Percentiles rank a stretch among this genome's conserved stretches.
Conservation (phyloP, 2,329 filamentous ascomycete genomes). For the Colletotrichum musae region DNA sequence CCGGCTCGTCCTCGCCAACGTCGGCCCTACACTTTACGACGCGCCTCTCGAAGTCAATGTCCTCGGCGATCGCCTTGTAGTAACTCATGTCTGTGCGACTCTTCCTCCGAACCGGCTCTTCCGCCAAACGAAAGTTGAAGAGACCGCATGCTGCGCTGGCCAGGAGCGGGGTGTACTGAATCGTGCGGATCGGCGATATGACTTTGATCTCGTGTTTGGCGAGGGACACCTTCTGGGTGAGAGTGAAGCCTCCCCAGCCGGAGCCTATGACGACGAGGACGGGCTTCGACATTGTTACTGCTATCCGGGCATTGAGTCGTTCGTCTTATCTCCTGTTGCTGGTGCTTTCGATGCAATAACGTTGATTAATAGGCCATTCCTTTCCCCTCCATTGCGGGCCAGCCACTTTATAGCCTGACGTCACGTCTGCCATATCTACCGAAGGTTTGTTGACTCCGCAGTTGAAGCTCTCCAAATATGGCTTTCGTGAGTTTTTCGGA, state of each 20-base stretch:
- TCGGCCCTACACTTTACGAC: conserved; percentile 90
- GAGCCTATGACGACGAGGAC: conserved; percentile 73
- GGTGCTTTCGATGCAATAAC: not conserved
- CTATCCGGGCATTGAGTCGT: not conserved
- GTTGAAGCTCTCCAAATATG: not conserved
- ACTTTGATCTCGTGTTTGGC: conserved; percentile 99
- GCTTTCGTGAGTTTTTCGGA: conserved; percentile 13
- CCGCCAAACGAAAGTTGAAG: conserved; percentile 99
- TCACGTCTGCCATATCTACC: conserved; percentile 1
- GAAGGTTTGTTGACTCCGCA: not conserved
- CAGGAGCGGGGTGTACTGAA: conserved; percentile 97
- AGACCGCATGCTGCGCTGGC: conserved; percentile 97
- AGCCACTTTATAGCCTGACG: conserved; percentile 20
- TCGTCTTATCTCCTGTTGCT: not conserved
- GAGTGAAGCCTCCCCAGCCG: conserved; percentile 77
- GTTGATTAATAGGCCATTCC: not conserved
- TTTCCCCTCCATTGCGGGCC: not conserved
- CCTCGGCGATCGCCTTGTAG: conserved; percentile 97
- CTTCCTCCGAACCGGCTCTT: conserved; percentile 98
- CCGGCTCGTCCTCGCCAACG: conserved; percentile 79
- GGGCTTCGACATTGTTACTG: conserved; percentile 12
- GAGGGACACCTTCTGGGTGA: conserved; percentile 80
- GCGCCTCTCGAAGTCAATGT: conserved; percentile 93
- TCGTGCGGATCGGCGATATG: conserved; percentile 98
- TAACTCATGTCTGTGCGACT: conserved; percentile 95